Conservation (phyloP, 179 eudicot genomes). For the Beta macrorhiza region DNA sequence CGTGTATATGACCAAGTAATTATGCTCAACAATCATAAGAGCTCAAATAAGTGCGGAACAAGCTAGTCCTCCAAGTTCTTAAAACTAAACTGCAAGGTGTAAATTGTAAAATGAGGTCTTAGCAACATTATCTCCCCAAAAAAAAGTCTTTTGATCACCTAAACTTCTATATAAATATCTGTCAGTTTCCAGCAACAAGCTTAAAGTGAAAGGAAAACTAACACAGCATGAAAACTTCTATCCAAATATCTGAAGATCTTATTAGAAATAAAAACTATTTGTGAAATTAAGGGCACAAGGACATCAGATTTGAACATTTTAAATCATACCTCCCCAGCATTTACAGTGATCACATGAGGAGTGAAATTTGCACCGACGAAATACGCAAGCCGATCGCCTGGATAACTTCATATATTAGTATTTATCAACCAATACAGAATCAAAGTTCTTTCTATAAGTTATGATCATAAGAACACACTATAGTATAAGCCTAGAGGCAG, state of each 20-base stretch:
- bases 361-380: conserved; percentile 67
- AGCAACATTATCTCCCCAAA: background rate
- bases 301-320: conserved; percentile 7
- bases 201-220: too few species aligned
- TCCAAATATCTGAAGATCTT: conserved; percentile 1
- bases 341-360: conserved; percentile 79
- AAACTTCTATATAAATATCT: background rate
- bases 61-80: background rate
- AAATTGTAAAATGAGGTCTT: background rate
- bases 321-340: conserved; percentile 73
- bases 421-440: conserved; percentile 13
- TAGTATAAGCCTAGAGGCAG: background rate
- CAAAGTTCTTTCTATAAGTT: background rate
- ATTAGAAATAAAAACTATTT: too few species aligned
- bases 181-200: background rate
- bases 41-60: background rate
- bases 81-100: background rate
- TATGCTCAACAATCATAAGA: background rate
- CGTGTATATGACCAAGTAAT: too few species aligned
- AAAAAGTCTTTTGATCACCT: background rate
- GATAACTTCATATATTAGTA: conserved; percentile 13
- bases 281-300: background rate
- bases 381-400: conserved; percentile 52
- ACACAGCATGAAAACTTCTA: background rate
- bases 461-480: background rate